phyloP scores from a whole-genome alignment of 1,284 basidiomycete genomes.

The Tilletia indica region DNA sequence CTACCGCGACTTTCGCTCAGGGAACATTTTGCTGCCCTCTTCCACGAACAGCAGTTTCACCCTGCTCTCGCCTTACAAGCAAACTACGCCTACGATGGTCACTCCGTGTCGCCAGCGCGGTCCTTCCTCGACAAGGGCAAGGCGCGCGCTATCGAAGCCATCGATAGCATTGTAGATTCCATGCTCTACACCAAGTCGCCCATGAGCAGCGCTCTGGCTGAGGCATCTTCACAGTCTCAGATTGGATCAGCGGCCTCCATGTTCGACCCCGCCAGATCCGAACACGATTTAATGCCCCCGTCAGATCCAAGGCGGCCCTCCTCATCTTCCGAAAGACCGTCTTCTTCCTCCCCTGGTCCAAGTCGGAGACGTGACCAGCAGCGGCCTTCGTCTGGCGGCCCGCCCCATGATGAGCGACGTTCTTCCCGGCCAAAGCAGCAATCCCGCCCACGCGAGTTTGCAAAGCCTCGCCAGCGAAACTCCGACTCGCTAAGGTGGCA shows the following conservation, averaged over 20 bases:
- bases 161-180: constrained; percentile 26
- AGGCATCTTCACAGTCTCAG: neutral
- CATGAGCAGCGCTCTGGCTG: neutral
- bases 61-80: neutral
- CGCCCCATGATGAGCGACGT: neutral
- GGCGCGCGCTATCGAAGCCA: constrained; percentile 32
- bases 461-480: neutral
- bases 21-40: constrained; percentile 1
- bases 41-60: neutral
- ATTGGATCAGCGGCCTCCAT: neutral
- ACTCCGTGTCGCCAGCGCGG: constrained; percentile 16
- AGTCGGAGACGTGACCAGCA: neutral
- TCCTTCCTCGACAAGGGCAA: constrained; percentile 31
- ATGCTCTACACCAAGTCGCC: constrained; percentile 4
- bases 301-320: constrained; percentile 24
- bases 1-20: constrained; percentile 14
- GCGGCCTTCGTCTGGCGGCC: too few species aligned
- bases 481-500: neutral
- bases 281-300: constrained; percentile 38
- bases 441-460: neutral
- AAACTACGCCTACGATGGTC: neutral
- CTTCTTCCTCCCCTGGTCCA: neutral
- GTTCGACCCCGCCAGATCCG: neutral
- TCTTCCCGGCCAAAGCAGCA: neutral
- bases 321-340: constrained; percentile 25